Evolutionary conservation across 176 grass and related monocot species (phyloP).

Genomic region (Echinochloa phyllopogon): DNA sequence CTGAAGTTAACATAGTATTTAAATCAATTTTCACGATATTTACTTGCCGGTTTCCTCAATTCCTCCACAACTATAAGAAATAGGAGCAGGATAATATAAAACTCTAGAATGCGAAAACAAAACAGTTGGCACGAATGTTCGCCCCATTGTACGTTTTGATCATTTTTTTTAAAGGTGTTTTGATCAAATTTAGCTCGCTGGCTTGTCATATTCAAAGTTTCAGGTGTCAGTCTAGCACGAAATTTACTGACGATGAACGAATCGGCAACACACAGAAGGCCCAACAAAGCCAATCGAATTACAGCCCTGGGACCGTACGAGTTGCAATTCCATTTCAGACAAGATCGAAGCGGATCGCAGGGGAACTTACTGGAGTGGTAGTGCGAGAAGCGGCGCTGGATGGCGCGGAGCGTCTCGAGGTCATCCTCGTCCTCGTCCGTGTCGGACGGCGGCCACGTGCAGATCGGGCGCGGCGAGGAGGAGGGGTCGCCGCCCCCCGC

Average conservation of each 20-base stretch:
- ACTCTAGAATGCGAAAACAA: not conserved
- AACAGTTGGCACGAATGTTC: not conserved
- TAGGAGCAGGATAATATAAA: not conserved
- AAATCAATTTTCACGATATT: not conserved
- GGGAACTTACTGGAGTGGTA: conserved; percentile 64
- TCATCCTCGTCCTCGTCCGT: conserved; percentile 77
- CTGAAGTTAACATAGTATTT: not conserved
- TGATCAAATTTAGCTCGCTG: not conserved
- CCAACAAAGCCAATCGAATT: not conserved
- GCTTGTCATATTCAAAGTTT: not conserved
- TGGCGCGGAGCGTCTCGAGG: conserved; percentile 76
- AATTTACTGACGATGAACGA: not conserved
- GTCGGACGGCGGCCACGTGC: conserved; percentile 39
- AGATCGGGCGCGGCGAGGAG: conserved; percentile 45
- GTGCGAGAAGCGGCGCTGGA: conserved; percentile 79
- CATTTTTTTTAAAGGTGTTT: too few species aligned
- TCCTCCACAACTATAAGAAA: not conserved
- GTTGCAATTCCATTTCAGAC: not conserved
- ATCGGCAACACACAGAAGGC: not conserved
- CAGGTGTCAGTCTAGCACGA: not conserved
- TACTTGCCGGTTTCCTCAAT: not conserved
- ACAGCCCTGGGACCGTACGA: not conserved
- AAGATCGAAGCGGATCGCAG: not conserved
- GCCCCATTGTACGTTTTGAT: not conserved
- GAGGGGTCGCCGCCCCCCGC: not conserved